Conservation (phyloP, 192 early-diverging fungal species). For the Diversispora eburnea region DNA sequence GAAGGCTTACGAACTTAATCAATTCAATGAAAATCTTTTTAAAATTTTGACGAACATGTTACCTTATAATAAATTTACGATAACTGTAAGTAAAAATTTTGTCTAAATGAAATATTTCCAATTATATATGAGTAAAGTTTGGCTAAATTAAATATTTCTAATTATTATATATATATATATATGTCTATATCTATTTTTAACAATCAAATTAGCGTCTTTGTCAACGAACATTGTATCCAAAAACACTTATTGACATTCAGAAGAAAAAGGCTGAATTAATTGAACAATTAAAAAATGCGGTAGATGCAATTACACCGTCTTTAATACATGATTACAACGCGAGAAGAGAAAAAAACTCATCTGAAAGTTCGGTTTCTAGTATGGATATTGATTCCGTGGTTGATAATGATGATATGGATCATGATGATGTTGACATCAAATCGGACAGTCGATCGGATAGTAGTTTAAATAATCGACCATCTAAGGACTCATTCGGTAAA, state of each 20-base stretch:
- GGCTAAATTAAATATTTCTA: neutral
- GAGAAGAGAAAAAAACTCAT: neutral
- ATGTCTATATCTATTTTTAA: neutral
- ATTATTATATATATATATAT: neutral
- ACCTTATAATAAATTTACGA: constrained; percentile 54
- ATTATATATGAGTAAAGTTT: neutral
- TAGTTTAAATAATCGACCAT: neutral
- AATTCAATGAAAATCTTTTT: constrained; percentile 45
- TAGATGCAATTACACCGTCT: constrained; percentile 15
- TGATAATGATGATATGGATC: neutral
- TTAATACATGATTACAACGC: constrained; percentile 6
- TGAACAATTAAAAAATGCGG: neutral
- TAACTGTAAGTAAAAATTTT: constrained; percentile 36
- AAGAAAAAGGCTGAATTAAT: constrained; percentile 8
- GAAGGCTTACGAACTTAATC: constrained; percentile 34
- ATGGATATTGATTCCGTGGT: constrained; percentile 9
- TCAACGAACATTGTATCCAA: constrained; percentile 26
- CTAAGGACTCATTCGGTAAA: neutral
- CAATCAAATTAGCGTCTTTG: constrained; percentile 29
- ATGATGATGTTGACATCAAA: neutral
- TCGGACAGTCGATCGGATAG: constrained; percentile 7
- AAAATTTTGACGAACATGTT: constrained; percentile 42
- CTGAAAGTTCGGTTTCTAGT: neutral
- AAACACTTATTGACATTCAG: constrained; percentile 4
- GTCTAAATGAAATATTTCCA: neutral